Evolutionary conservation across 352 stramenopile genomes (phyloP), one percentile per base, ranked within the genome.

Genomic region (Phytopythium aichiense): DNA sequence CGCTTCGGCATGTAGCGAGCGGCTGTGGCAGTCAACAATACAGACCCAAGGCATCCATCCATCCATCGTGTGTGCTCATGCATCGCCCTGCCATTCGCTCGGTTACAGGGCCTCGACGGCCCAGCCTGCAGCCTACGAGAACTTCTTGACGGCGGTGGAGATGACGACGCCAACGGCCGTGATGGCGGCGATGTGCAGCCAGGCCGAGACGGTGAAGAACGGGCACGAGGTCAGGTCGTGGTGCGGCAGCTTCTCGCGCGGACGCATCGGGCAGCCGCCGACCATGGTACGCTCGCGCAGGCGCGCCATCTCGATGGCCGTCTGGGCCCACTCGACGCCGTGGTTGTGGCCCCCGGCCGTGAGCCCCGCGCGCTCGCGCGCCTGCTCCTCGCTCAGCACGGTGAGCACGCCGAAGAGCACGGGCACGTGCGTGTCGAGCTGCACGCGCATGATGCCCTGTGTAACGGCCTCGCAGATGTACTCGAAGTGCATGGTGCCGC

Each of bases 401-500:
- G 95, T 98, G 61, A 99, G 85, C 43, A 99, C 96, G 43, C 92
- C 92, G 67, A 98, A 97, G 58, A 96, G 70, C 71, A 94, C 84
- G 7, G 89, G 85, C 56, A 93, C 79, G 43, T 79, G 80, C 30
- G 94, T 95, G 69, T 97, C 83, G 61, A 99, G 76, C 70, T 94
- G 86, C 66, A 99, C 95, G 68, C 88, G 87, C 96, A 99, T 99
- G 71, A 99, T 94, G 60, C 96, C 97, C 65, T 96, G 90, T 40
- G 94, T 84, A n/a, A 98, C 92, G 55, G 96, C 88, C 61, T 99
- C 93, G 53, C 90, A 95, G 79, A 99, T 99, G 82, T 99, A 99
- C 89, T 99, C 97, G 74, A 99, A 99, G 81, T 99, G 97, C 88
- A 98, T 98, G 16, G 97, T 99, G 56, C 98, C 96, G 53, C 97